Evolutionary conservation across 2,329 filamentous ascomycete genomes (phyloP), one percentile per base, ranked within the genome.

Genomic region (Arthrobotrys entomopaga): DNA sequence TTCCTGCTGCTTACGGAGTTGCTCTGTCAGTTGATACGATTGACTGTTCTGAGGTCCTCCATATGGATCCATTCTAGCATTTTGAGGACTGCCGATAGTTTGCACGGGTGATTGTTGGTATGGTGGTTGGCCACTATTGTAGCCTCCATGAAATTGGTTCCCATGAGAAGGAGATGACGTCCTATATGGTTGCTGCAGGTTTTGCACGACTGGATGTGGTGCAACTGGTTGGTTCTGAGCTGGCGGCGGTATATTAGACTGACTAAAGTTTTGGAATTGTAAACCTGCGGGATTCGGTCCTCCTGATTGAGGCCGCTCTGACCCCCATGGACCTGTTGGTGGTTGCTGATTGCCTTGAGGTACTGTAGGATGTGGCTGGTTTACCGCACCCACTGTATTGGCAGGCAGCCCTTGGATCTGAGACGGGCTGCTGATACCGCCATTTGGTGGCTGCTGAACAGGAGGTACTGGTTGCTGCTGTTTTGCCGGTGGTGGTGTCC

Each of bases 221-320:
- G 60, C 34, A 42, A 42, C 20, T 22, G 19, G 1, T 29, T 50
- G 61, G 16, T 49, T 57, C 20, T 65, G 69, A 16, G 24, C 24
- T 16, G 40, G 42, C 7, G 67, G 67, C 16, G 58, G 61, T 26
- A 57, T 49, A 53, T 43, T 59, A n/a, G 49, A 57, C 2, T 60
- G 61, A 22, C 16, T 34, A 64, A 74, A 38, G 24, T 67, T 67
- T 26, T 74, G 70, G 34, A 74, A 74, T 48, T 74, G 70, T 19
- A 67, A 42, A 20, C 70, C 63, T 16, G 48, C 43, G 15, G 54
- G 50, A 16, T 48, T 29, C 11, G 56, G 58, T n/a, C 70, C 63
- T 40, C 70, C 52, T 16, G 70, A 66, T 53, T 74, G 70, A 53
- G 70, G 70, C 20, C 69, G 56, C 20, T 64, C 70, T 46, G 20